Evolutionary conservation across 148 eudicot species (phyloP).

Genomic region (Amaranthus palmeri): DNA sequence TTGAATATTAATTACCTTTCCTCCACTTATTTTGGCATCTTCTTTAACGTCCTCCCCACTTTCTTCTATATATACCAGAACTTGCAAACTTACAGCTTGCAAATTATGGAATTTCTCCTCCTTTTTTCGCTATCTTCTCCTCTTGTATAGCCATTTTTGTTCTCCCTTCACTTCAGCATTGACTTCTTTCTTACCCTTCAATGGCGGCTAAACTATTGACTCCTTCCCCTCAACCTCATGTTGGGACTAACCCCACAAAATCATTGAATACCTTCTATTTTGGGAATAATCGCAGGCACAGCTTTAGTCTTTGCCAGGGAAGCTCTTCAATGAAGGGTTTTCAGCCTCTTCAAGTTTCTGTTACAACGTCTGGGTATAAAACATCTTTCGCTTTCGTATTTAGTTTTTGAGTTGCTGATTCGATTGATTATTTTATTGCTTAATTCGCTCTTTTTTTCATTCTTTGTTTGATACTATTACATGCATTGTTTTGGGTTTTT

Average conservation of each 20-base stretch:
- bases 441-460: too few species aligned
- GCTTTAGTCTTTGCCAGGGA: conserved; percentile 2
- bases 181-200: background rate
- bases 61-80: too few species aligned
- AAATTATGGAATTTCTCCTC: too few species aligned
- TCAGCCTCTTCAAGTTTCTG: background rate
- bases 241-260: background rate
- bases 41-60: too few species aligned
- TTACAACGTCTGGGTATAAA: background rate
- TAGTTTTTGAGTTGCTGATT: background rate
- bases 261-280: background rate
- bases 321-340: background rate
- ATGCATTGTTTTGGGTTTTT: too few species aligned
- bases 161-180: too few species aligned
- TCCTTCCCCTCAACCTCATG: background rate
- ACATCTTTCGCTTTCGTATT: background rate
- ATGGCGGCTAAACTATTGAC: conserved; percentile 9
- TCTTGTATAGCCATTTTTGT: background rate
- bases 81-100: too few species aligned
- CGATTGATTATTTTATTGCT: too few species aligned
- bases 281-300: background rate
- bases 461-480: too few species aligned
- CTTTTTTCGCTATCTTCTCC: background rate
- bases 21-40: too few species aligned
- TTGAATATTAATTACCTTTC: too few species aligned